Evolutionary conservation across 2,329 filamentous ascomycete genomes (phyloP).

Genomic region (Aquanectria penicillioides): DNA sequence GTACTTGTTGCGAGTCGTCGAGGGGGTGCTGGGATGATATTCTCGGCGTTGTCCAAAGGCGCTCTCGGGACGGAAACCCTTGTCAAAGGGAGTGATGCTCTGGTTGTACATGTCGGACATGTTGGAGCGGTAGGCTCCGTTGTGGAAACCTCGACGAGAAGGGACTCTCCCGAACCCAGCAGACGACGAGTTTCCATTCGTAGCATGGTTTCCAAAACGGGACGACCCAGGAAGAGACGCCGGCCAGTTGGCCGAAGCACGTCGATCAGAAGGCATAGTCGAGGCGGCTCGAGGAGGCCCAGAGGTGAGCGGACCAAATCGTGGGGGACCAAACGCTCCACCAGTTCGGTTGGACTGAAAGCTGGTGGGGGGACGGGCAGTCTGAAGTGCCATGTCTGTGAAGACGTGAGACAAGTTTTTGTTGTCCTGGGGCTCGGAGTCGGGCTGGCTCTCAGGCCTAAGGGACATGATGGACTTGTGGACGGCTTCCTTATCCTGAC

Average conservation of each 20-base stretch:
- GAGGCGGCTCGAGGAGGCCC: slow-evolving; percentile 43
- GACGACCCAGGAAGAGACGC: slow-evolving; percentile 31
- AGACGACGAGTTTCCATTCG: slow-evolving; percentile 19
- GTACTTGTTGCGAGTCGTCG: slow-evolving; percentile 41
- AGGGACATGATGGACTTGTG: slow-evolving; percentile 43
- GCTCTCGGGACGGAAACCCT: slow-evolving; percentile 31
- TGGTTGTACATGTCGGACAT: slow-evolving; percentile 48
- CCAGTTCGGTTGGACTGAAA: slow-evolving; percentile 39
- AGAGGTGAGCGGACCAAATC: slow-evolving; percentile 44
- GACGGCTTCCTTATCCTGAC: slow-evolving; percentile 40
- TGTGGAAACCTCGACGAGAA: slow-evolving; percentile 45
- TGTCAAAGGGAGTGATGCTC: slow-evolving; percentile 34
- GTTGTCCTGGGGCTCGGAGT: slow-evolving; percentile 21
- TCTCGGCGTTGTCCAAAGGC: slow-evolving; percentile 38
- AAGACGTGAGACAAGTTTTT: slow-evolving; percentile 29
- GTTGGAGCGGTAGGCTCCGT: slow-evolving; percentile 44
- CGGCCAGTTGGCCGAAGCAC: slow-evolving; percentile 33
- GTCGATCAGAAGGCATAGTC: slow-evolving; percentile 38
- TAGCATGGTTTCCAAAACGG: slow-evolving; percentile 27
- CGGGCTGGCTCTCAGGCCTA: slow-evolving; percentile 27
- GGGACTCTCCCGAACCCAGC: slow-evolving; percentile 32
- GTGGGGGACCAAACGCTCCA: slow-evolving; percentile 39
- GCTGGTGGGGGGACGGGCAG: slow-evolving; percentile 35
- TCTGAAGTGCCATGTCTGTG: slow-evolving; percentile 25
- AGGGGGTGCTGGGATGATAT: slow-evolving; percentile 45